Evolutionary conservation across 192 early-diverging fungal genomes (phyloP), one percentile per base, ranked within the genome.

Genomic region (Coemansia asiatica): DNA sequence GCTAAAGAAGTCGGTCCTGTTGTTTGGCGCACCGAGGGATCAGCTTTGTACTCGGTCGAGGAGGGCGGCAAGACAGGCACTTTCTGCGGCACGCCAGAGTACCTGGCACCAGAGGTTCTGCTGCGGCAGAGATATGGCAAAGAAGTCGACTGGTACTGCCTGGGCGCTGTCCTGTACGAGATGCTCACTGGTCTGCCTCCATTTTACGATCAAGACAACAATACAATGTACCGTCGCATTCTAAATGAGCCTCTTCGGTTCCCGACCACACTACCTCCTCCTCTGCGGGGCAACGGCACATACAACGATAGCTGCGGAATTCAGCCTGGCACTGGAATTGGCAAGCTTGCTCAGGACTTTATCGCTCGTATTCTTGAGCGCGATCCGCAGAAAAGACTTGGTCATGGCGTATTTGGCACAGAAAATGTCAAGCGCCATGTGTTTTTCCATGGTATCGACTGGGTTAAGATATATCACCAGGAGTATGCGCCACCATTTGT

Each of bases 21-120:
- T 19, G 78, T 68, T 31, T 81, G 73, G 97, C 84, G 97, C 95
- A 71, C 97, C 88, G 95, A 91, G 81, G 78, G 78, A 16, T 75
- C 78, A 3, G 63, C 78, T 12, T 56, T 81, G 58, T 79, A 79
- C 29, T 82, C 75, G 21, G 80, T 85, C 18, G 65, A 83, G 28
- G 84, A 79, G 44, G 85, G 85, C 23, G 85, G 83, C 61, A 89
- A 86, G 28, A 92, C 90, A 0, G 73, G 83, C 40, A 90, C 89
- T 0, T 91, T 92, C 64, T 92, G 90, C 79, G 90, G 90, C 8
- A 92, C 90, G 18, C 88, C 90, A 27, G 89, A 83, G 71, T 87
- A 89, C 53, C 75, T 91, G 50, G 89, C 90, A 1, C 90, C 90
- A 26, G 90, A 91, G 69, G 85, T 91, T 21, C 66, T 90, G 19